Conservation (phyloP, 1,284 basidiomycete genomes). For the Grifola frondosa region DNA sequence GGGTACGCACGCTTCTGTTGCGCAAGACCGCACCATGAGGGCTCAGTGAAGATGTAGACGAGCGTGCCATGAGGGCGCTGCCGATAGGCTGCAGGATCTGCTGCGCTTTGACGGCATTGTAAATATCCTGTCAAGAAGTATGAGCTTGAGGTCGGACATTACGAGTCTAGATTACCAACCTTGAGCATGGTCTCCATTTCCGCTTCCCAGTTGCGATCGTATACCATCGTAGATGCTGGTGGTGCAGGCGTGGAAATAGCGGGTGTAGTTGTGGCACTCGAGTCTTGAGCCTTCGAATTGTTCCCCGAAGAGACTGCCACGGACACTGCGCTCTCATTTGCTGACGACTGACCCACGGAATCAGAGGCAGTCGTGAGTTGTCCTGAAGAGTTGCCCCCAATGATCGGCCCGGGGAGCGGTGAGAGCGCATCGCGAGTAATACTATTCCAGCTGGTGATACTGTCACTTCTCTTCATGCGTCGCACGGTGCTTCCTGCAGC, state of each 20-base stretch:
- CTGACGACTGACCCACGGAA: constrained; percentile 21
- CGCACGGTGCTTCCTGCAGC: constrained; percentile 43
- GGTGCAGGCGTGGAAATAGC: constrained; percentile 24
- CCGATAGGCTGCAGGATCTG: constrained; percentile 84
- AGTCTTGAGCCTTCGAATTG: constrained; percentile 18
- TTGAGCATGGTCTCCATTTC: constrained; percentile 87
- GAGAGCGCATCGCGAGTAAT: constrained; percentile 45
- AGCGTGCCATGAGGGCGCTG: constrained; percentile 39
- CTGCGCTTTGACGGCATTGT: constrained; percentile 84
- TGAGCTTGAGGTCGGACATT: not conserved
- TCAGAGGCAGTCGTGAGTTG: constrained; percentile 31
- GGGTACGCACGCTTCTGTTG: constrained; percentile 64
- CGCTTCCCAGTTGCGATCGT: constrained; percentile 73
- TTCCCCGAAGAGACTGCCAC: constrained; percentile 21
- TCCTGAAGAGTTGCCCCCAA: constrained; percentile 27
- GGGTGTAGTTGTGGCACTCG: constrained; percentile 9
- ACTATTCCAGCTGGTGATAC: constrained; percentile 81
- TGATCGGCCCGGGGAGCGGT: constrained; percentile 30
- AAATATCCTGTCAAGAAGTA: constrained; percentile 77
- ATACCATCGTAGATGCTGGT: constrained; percentile 40
- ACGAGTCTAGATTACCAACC: constrained; percentile 41
- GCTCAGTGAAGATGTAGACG: constrained; percentile 55
- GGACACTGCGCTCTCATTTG: constrained; percentile 50
- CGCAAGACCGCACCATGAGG: constrained; percentile 52
- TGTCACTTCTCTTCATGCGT: constrained; percentile 74